phyloP scores from a whole-genome alignment of 495 filamentous ascomycete species.

The Podospora appendiculata region DNA sequence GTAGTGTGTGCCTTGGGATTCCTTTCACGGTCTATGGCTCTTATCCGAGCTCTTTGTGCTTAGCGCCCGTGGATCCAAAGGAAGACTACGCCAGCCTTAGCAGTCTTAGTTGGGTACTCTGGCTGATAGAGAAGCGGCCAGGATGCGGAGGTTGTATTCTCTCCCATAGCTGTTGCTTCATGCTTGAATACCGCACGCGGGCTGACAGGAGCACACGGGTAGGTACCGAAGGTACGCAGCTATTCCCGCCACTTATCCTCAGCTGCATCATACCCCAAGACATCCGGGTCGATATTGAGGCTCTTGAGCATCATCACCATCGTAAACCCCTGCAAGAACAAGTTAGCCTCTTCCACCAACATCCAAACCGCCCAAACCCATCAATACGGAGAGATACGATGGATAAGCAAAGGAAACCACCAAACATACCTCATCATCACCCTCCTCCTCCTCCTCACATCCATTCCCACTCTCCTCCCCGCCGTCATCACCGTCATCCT shows the following conservation, averaged over 20 bases:
- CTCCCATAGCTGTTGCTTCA: no score
- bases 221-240: no score
- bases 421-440: conserved; percentile 4
- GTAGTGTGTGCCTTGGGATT: no score
- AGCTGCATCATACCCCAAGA: conserved; percentile 17
- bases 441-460: not conserved
- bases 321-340: conserved; percentile 16
- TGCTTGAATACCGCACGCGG: no score
- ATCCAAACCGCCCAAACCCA: not conserved
- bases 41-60: no score
- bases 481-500: conserved; percentile 1
- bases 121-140: no score
- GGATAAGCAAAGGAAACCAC: conserved; percentile 1
- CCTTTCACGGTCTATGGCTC: no score
- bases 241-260: conserved; percentile 19
- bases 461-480: not conserved
- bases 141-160: no score
- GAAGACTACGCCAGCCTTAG: no score
- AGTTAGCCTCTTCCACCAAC: conserved; percentile 5
- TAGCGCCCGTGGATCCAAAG: no score
- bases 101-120: no score
- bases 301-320: conserved; percentile 26
- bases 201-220: no score
- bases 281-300: conserved; percentile 22
- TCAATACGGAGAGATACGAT: not conserved